Conservation (phyloP, 306 rosid species). For the Urtica urens region DNA sequence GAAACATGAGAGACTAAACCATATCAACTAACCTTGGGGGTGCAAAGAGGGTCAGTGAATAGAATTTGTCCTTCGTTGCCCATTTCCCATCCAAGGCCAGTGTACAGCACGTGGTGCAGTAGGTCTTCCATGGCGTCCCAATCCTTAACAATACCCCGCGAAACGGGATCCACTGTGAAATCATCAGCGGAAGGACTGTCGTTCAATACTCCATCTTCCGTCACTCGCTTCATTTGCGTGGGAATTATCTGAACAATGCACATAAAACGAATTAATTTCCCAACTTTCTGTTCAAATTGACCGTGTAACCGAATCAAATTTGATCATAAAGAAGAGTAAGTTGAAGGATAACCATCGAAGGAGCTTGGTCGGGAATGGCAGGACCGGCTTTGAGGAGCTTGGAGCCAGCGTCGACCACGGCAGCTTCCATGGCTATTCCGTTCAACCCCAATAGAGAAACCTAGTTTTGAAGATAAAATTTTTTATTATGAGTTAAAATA, state of each 20-base stretch:
- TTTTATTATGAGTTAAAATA: no score
- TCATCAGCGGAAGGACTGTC: slow-evolving; percentile 39
- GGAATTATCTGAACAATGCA: slow-evolving; percentile 52
- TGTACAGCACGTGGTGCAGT: slow-evolving; percentile 68
- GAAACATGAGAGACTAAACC: background rate
- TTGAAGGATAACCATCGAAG: slow-evolving; percentile 61
- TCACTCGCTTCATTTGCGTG: slow-evolving; percentile 64
- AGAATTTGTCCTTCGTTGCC: slow-evolving; percentile 94
- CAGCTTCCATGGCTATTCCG: slow-evolving; percentile 57
- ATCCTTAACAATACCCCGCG: slow-evolving; percentile 61
- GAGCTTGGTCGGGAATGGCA: slow-evolving; percentile 92
- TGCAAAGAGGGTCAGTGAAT: slow-evolving; percentile 87
- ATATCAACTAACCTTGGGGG: slow-evolving; percentile 86
- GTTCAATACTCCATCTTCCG: slow-evolving; percentile 45
- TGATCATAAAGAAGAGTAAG: background rate
- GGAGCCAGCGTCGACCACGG: slow-evolving; percentile 74
- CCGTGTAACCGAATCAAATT: background rate
- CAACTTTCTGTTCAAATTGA: background rate
- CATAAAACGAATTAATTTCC: background rate
- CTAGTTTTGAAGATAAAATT: slow-evolving; percentile 25
- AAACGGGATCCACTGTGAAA: slow-evolving; percentile 59
- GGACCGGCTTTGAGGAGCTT: slow-evolving; percentile 90
- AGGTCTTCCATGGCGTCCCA: slow-evolving; percentile 99
- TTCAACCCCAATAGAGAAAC: slow-evolving; percentile 2
- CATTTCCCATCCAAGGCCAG: slow-evolving; percentile 98